These are phyloP conservation scores for Aspergillus indologenus DNA, from an alignment of 495 filamentous ascomycete genomes.

Conservation along the genomic window DNA sequence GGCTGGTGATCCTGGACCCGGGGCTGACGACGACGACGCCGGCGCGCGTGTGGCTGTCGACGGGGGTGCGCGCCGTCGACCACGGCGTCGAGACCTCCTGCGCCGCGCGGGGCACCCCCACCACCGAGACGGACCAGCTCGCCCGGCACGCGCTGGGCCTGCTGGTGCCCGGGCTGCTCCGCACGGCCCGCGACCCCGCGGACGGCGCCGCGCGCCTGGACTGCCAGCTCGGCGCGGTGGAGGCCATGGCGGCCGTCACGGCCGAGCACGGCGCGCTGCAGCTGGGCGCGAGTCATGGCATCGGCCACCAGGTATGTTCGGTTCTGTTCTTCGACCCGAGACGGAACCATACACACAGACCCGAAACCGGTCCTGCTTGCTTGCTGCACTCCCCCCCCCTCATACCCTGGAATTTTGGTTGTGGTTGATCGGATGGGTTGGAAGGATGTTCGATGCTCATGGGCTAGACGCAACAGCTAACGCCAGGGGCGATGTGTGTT, in stretches of 20 bases:
- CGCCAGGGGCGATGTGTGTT: too few species aligned
- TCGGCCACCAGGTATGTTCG: slow-evolving; percentile 56
- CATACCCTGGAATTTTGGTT: too few species aligned
- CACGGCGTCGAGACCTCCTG: slow-evolving; percentile 63
- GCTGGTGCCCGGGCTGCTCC: slow-evolving; percentile 51
- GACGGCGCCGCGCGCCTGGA: slow-evolving; percentile 48
- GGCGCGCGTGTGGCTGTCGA: slow-evolving; percentile 57
- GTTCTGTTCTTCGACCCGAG: neutral
- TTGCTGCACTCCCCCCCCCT: too few species aligned
- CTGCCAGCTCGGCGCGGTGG: slow-evolving; percentile 53
- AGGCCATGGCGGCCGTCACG: slow-evolving; percentile 53
- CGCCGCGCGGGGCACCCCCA: slow-evolving; percentile 36
- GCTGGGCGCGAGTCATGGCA: slow-evolving; percentile 60
- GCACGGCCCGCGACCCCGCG: slow-evolving; percentile 40
- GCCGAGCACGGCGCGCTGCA: slow-evolving; percentile 31
- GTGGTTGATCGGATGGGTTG: too few species aligned
- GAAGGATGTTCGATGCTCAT: too few species aligned
- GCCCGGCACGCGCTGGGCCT: slow-evolving; percentile 44
- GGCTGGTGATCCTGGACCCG: slow-evolving; percentile 59
- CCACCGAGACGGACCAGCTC: slow-evolving; percentile 36
- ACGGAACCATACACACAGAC: too few species aligned
- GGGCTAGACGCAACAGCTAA: too few species aligned
- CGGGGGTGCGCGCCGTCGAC: slow-evolving; percentile 60
- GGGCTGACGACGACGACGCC: slow-evolving; percentile 53
- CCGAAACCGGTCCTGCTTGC: too few species aligned